Percentiles rank a stretch among this genome's conserved stretches.
Conservation (phyloP, 495 filamentous ascomycete genomes). For the Articulospora tetracladia region DNA sequence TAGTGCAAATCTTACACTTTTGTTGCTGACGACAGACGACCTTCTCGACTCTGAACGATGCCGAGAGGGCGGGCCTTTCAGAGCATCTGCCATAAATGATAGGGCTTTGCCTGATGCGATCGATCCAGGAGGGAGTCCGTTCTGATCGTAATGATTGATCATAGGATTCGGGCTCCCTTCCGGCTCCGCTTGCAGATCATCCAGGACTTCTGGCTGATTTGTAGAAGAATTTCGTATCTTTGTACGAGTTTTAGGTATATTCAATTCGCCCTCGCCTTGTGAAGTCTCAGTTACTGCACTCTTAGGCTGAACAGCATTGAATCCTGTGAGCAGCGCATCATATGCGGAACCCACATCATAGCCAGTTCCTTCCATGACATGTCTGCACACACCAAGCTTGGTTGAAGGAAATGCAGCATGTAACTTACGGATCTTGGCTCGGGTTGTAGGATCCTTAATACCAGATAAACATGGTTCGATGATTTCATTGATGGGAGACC, state of each 20-base stretch:
- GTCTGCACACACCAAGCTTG: slow-evolving; percentile 21
- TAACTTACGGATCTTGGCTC: slow-evolving; percentile 29
- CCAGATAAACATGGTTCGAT: slow-evolving; percentile 11
- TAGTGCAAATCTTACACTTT: slow-evolving; percentile 7
- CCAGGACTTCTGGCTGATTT: slow-evolving; percentile 3
- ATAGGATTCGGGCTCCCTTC: slow-evolving; percentile 5
- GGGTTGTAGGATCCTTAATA: slow-evolving; percentile 30
- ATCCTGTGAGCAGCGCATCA: slow-evolving; percentile 19
- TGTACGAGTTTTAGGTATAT: slow-evolving; percentile 9
- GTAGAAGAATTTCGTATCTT: slow-evolving; percentile 5
- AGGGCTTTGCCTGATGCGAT: slow-evolving; percentile 32
- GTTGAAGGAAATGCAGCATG: slow-evolving; percentile 28
- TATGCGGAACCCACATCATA: slow-evolving; percentile 18
- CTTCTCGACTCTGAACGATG: not conserved
- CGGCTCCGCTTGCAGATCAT: slow-evolving; percentile 6
- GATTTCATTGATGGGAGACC: not conserved
- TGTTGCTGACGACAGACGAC: slow-evolving; percentile 13
- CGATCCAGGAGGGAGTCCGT: slow-evolving; percentile 47
- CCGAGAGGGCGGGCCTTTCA: slow-evolving; percentile 10
- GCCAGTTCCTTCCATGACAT: slow-evolving; percentile 13
- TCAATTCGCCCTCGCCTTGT: not conserved
- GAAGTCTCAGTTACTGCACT: slow-evolving; percentile 15
- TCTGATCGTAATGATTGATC: slow-evolving; percentile 36
- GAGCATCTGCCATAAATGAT: slow-evolving; percentile 16
- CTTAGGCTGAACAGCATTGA: slow-evolving; percentile 15